phyloP scores from a whole-genome alignment of 345 rosid genomes.

The Citrus hindsii region DNA sequence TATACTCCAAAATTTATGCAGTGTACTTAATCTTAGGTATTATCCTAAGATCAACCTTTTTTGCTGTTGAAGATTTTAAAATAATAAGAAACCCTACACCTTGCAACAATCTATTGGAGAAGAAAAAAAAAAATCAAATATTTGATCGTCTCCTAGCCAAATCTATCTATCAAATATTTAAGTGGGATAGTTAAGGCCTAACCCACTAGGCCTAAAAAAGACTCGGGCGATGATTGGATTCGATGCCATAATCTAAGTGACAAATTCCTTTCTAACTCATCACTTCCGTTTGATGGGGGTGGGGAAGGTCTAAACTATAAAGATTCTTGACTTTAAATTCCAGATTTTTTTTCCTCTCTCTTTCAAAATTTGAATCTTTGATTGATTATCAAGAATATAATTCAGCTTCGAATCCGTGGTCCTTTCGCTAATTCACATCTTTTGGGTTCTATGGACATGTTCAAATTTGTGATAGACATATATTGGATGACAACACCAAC shows the following conservation, averaged over 20 bases:
- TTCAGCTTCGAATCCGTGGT: slow-evolving; percentile 19
- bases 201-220: slow-evolving; percentile 28
- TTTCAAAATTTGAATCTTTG: slow-evolving; percentile 21
- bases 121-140: slow-evolving; percentile 6
- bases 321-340: slow-evolving; percentile 16
- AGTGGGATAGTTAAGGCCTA: slow-evolving; percentile 20
- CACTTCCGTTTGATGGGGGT: slow-evolving; percentile 11
- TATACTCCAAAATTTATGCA: not conserved
- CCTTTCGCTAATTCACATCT: slow-evolving; percentile 1
- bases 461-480: slow-evolving; percentile 6
- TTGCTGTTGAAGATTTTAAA: not conserved
- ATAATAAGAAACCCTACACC: not conserved
- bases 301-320: slow-evolving; percentile 17
- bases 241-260: slow-evolving; percentile 32
- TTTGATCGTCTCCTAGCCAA: not conserved
- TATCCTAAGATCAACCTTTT: not conserved
- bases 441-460: slow-evolving; percentile 4
- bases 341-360: not conserved
- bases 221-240: slow-evolving; percentile 28
- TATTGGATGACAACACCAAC: slow-evolving; percentile 1
- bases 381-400: slow-evolving; percentile 7
- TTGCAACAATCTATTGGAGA: slow-evolving; percentile 16
- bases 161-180: too few species aligned
- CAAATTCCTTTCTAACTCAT: slow-evolving; percentile 15
- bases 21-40: slow-evolving; percentile 15